Evolutionary conservation across 352 stramenopile genomes (phyloP), one percentile per base, ranked within the genome.

Genomic region (Phytophthora europaea): DNA sequence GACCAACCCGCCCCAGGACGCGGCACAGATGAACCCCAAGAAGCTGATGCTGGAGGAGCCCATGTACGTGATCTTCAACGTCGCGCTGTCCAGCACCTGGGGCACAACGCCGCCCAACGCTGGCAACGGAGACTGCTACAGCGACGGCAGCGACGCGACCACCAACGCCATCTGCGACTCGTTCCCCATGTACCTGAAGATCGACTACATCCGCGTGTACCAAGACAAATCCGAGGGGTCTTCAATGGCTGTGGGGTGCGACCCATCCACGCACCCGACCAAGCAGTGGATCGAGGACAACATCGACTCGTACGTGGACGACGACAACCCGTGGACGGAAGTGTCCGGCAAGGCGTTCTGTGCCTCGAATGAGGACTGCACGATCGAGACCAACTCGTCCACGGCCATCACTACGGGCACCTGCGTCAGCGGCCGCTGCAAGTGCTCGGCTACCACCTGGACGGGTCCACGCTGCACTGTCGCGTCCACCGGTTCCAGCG

Each of bases 31-130:
- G 67, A 96, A 79, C 89, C 92, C 84, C 71, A 89, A 76, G 79
- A 97, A 83, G 80, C 88, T 91, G 61, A 98, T 99, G 81, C 82
- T 97, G 23, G 86, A 94, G 38, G 96, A 99, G 73, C 96, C 96
- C 2, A 96, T 97, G 84, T 98, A 98, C 76, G 73, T 98, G 54
- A 87, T 99, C 38, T 85, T 99, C 64, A 99, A 98, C 81, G 98
- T 96, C 18, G 95, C 95, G 1, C 75, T 99, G 22, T 98, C 91
- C 18, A 87, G 74, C 16, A 87, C 90, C 18, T 98, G 94, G 95
- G 82, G 83, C 15, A 61, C 83, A 4, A 79, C 33, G 26, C 85
- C 85, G 3, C 83, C 85, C 16, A 93, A 93, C 62, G 18, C 82
- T 13, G 83, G 82, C 2, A 47, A 59, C 68, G 79, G 38, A 38